phyloP scores from a whole-genome alignment of 1,284 basidiomycete genomes.

The Ganoderma resinaceum region DNA sequence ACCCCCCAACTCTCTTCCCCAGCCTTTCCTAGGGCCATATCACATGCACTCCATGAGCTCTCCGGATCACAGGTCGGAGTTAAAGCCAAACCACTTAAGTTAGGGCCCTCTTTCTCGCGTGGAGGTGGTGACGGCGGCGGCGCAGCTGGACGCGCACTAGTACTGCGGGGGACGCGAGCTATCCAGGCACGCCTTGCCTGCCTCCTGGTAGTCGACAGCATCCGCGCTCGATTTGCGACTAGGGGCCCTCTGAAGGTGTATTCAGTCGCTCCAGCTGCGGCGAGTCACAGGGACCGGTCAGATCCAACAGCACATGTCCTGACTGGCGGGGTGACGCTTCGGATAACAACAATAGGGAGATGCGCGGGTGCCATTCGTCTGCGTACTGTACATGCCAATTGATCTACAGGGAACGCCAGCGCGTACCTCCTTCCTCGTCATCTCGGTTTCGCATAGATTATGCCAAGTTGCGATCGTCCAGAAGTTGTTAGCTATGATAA shows the following conservation, averaged over 20 bases:
- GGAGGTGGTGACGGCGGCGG: background rate
- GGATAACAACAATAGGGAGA: background rate
- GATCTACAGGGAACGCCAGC: background rate
- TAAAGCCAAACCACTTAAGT: constrained; percentile 1
- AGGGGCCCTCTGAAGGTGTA: background rate
- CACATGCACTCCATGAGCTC: background rate
- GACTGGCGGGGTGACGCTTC: background rate
- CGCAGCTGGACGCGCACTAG: background rate
- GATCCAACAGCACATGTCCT: background rate
- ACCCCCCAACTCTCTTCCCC: background rate
- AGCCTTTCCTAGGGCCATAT: background rate
- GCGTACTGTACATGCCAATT: background rate
- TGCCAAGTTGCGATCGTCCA: background rate
- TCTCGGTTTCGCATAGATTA: background rate
- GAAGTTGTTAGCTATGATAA: background rate
- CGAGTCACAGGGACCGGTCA: background rate
- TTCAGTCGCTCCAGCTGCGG: background rate
- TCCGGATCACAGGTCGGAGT: constrained; percentile 1
- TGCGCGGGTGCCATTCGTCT: no score
- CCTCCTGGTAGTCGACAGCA: background rate
- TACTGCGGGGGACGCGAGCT: background rate
- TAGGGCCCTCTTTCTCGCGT: constrained; percentile 5
- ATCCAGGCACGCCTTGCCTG: background rate
- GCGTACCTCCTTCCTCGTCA: background rate
- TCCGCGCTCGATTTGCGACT: background rate